Evolutionary conservation across 1,139 yeast species (phyloP).

Genomic region (Geotrichum aggregatum): DNA sequence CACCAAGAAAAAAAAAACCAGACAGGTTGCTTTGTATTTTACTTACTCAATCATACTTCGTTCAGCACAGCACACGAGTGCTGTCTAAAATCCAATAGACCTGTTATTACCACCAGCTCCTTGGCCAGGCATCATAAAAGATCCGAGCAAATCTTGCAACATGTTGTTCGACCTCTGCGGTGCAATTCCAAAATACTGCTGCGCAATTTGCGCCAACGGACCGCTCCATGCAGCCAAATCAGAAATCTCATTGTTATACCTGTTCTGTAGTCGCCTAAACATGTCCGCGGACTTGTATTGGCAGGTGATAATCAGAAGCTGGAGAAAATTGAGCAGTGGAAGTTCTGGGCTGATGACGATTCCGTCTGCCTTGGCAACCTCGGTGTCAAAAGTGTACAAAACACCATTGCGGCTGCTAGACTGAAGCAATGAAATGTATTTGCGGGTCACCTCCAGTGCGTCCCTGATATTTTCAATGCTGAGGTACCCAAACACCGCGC

Average conservation of each 20-base stretch:
- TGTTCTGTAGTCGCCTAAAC: conserved; percentile 50
- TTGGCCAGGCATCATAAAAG: conserved; percentile 15
- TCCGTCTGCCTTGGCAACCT: conserved; percentile 13
- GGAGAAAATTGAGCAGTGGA: conserved; percentile 61
- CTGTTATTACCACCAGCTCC: background rate
- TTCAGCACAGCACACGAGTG: too few relatives aligned
- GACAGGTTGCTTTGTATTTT: too few relatives aligned
- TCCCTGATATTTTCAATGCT: conserved; percentile 60
- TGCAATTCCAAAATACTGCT: conserved; percentile 54
- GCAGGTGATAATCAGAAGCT: conserved; percentile 60
- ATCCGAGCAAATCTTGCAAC: conserved; percentile 51
- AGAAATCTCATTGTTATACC: conserved; percentile 51
- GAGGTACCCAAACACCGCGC: conserved; percentile 68
- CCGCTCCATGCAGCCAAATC: conserved; percentile 39
- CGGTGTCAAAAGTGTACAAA: background rate
- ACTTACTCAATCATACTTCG: background rate
- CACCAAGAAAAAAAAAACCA: too few relatives aligned
- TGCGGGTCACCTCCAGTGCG: conserved; percentile 46
- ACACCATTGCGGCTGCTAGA: background rate
- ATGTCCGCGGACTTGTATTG: conserved; percentile 51
- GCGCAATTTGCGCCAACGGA: conserved; percentile 43
- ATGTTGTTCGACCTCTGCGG: conserved; percentile 59
- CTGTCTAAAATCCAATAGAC: background rate
- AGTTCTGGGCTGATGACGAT: conserved; percentile 34
- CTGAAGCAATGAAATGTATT: conserved; percentile 41